Evolutionary conservation across 164 flowering plant genomes (phyloP).

Genomic region (Litsea cubeba): DNA sequence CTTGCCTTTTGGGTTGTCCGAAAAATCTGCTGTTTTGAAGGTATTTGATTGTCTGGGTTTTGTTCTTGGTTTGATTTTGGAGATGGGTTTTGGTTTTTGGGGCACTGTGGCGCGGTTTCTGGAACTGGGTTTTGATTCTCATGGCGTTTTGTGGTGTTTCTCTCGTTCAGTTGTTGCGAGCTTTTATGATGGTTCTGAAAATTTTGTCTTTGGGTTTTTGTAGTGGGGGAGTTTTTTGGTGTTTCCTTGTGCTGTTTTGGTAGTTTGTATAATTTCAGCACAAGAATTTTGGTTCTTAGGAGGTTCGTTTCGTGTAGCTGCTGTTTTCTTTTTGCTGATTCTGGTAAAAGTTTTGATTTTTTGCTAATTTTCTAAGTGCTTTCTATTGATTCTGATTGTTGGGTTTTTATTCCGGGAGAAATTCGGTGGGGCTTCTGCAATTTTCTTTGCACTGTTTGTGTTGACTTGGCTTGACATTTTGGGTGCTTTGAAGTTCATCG

Average conservation of each 20-base stretch:
- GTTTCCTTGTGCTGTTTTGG: background rate
- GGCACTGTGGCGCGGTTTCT: constrained; percentile 1
- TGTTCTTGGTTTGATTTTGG: background rate
- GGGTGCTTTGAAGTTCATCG: background rate
- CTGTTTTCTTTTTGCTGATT: background rate
- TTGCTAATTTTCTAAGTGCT: background rate
- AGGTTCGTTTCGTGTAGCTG: background rate
- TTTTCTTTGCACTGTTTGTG: background rate
- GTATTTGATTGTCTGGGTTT: constrained; percentile 21
- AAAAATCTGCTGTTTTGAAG: constrained; percentile 76
- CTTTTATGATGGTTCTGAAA: background rate
- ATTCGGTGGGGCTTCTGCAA: background rate
- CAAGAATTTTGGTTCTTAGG: background rate
- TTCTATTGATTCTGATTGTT: background rate
- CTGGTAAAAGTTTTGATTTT: background rate
- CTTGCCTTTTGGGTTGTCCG: constrained; percentile 79
- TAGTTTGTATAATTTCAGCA: background rate
- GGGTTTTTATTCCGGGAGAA: background rate
- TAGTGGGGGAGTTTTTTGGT: background rate
- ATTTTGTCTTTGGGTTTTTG: background rate
- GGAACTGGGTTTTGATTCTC: background rate
- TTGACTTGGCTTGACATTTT: background rate
- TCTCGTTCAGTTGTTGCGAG: background rate
- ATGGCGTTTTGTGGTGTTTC: background rate
- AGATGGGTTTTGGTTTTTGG: background rate